phyloP scores from a whole-genome alignment of 106 monocot genomes.

The Allium fistulosum region DNA sequence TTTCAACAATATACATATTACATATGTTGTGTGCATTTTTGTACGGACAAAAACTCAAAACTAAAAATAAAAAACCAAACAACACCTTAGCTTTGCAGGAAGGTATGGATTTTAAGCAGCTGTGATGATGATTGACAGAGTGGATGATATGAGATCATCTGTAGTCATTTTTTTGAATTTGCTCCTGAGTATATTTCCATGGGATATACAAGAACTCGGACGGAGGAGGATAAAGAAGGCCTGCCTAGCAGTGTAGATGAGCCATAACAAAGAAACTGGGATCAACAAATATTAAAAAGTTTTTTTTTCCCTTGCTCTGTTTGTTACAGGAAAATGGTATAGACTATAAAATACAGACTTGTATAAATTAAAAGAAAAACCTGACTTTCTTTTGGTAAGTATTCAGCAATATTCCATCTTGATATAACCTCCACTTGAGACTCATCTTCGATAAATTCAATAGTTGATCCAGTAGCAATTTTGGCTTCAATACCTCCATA shows the following conservation, averaged over 20 bases:
- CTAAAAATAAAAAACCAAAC: no score
- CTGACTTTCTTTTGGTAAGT: conserved; percentile 63
- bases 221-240: conserved; percentile 79
- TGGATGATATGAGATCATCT: conserved; percentile 28
- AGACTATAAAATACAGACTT: no score
- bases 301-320: background rate
- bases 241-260: conserved; percentile 23
- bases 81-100: no score
- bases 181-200: conserved; percentile 64
- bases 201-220: conserved; percentile 85
- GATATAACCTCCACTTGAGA: conserved; percentile 69
- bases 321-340: background rate
- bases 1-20: no score
- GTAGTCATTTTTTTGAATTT: conserved; percentile 19
- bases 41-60: no score
- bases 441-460: conserved; percentile 21
- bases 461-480: conserved; percentile 3
- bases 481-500: conserved; percentile 89
- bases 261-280: background rate
- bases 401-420: conserved; percentile 92
- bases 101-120: conserved; percentile 60
- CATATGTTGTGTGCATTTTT: no score
- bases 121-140: conserved; percentile 68
- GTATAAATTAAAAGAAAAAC: conserved; percentile 18
- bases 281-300: background rate